Base-by-base conservation (phyloP, 2,329 filamentous ascomycete species). In the Paraphoma sp. region DNA sequence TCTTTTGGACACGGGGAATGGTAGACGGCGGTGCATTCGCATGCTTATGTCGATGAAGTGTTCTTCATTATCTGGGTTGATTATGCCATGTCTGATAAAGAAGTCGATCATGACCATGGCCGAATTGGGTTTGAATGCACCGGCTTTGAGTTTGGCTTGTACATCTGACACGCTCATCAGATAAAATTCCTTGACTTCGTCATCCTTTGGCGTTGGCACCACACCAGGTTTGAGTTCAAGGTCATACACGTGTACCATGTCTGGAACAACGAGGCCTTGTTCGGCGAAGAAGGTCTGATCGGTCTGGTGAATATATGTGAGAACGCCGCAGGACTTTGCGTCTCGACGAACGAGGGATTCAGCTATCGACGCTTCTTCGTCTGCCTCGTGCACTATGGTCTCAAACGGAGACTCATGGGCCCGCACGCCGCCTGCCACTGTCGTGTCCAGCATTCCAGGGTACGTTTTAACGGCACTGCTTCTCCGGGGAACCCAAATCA, bases 71-170 rank as follows among this genome's bases (percentile, higher is more conserved):
- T 90, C 89, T 43, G 80, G 75, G 8, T 88, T 95, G 69, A 97
- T 73, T 61, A 96, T 85, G 0, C 91, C 89, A 76, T 92, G 90
- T 50, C 93, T 84, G 64, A 96, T 82, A 73, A 98, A 91, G 80
- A 97, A 98, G 75, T 97, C 92, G 43, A 97, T 77, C 71, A 94
- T 78, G 46, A 96, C 85, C 53, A 94, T 75, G 14, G 33, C 33
- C 33, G 8, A 90, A 89, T 75, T 92, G 96, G 76, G 97, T 97
- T 6, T 92, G 90, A 53, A 82, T 80, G 75, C 87, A 85, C 42
- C 94, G 85, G 76, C 96, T 84, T 28, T 89, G 85, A 41, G 96
- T 82, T 74, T 97, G 97, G 52, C 86, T 85, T 71, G 16, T 14
- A 42, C 12, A 8, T 42, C 11, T 42, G 40, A 9, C 8, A 42